Conservation (phyloP, 2,329 filamentous ascomycete genomes). For the Eutypa lata region DNA sequence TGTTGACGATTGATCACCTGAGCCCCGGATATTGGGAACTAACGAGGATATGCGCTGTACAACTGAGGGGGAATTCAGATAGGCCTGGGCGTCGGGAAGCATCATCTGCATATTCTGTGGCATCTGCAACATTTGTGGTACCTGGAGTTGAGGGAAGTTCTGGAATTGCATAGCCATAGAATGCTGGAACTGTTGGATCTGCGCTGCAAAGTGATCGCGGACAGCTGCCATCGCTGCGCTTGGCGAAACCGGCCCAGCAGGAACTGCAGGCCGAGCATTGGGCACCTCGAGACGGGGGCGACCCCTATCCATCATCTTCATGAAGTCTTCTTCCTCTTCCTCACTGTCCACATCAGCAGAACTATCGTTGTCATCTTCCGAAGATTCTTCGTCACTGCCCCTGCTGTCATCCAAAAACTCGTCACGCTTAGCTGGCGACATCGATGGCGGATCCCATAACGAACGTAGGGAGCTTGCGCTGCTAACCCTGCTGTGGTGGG, state of each 20-base stretch:
- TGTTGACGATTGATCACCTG: conserved; percentile 36
- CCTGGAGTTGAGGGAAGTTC: conserved; percentile 59
- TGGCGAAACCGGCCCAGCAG: conserved; percentile 47
- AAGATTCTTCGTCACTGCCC: conserved; percentile 29
- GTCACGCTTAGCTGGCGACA: conserved; percentile 20
- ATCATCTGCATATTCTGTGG: conserved; percentile 51
- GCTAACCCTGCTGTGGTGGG: conserved; percentile 58
- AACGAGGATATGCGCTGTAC: conserved; percentile 70
- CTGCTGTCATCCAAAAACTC: conserved; percentile 38
- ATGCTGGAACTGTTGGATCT: conserved; percentile 75
- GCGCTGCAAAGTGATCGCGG: conserved; percentile 69
- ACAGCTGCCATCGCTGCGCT: conserved; percentile 65
- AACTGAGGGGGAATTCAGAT: conserved; percentile 56
- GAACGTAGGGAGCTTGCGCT: conserved; percentile 67
- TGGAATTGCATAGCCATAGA: conserved; percentile 64
- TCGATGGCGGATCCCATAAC: conserved; percentile 58
- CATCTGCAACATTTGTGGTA: conserved; percentile 59
- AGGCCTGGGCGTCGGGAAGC: conserved; percentile 70
- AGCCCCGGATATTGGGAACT: conserved; percentile 60
- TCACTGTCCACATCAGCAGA: conserved; percentile 38
- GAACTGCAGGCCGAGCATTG: conserved; percentile 23
- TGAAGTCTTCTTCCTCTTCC: conserved; percentile 38
- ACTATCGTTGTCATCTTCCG: conserved; percentile 27
- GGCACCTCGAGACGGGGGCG: conserved; percentile 15
- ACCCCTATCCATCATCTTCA: conserved; percentile 32